A percentile compares a stretch with the other conserved stretches of the same genome.
phyloP scores from a whole-genome alignment of 495 filamentous ascomycete genomes.

The Terfezia boudieri region DNA sequence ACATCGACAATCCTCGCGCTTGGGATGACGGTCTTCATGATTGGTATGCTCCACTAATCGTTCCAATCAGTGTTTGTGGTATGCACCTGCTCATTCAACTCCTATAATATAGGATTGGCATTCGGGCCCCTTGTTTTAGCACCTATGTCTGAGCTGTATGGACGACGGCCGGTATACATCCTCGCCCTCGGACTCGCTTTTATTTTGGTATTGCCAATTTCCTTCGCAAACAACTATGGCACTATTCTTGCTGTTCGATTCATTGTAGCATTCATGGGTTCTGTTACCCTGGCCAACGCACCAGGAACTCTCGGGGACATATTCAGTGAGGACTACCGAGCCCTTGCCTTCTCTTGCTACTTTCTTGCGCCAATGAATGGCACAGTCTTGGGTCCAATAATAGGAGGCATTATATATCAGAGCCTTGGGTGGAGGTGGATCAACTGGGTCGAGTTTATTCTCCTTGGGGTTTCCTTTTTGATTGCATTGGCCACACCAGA shows the following conservation, averaged over 20 bases:
- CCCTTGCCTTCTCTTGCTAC: slow-evolving; percentile 52
- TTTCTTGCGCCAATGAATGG: slow-evolving; percentile 62
- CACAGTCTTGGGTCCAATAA: slow-evolving; percentile 31
- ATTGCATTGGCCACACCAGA: slow-evolving; percentile 29
- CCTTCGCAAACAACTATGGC: slow-evolving; percentile 38
- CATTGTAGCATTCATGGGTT: slow-evolving; percentile 56
- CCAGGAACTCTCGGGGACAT: slow-evolving; percentile 72
- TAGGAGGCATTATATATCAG: slow-evolving; percentile 56
- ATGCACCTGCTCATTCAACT: no score
- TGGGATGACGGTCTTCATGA: slow-evolving; percentile 57
- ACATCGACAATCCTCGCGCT: slow-evolving; percentile 38
- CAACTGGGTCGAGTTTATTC: slow-evolving; percentile 63
- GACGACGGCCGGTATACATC: slow-evolving; percentile 51
- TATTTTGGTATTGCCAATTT: slow-evolving; percentile 48
- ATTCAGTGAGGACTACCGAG: slow-evolving; percentile 42
- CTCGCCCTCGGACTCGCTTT: slow-evolving; percentile 37
- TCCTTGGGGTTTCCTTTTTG: slow-evolving; percentile 32
- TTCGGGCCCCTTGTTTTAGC: slow-evolving; percentile 51
- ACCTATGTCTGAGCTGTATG: slow-evolving; percentile 57
- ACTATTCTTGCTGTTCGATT: slow-evolving; percentile 49
- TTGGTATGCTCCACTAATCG: slow-evolving; percentile 18
- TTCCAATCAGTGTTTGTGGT: no score
- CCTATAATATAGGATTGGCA: slow-evolving; percentile 29
- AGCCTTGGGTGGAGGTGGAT: slow-evolving; percentile 72
- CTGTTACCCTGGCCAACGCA: slow-evolving; percentile 57